Evolutionary conservation across 495 filamentous ascomycete species (phyloP).

Genomic region (Aspergillus leporis): DNA sequence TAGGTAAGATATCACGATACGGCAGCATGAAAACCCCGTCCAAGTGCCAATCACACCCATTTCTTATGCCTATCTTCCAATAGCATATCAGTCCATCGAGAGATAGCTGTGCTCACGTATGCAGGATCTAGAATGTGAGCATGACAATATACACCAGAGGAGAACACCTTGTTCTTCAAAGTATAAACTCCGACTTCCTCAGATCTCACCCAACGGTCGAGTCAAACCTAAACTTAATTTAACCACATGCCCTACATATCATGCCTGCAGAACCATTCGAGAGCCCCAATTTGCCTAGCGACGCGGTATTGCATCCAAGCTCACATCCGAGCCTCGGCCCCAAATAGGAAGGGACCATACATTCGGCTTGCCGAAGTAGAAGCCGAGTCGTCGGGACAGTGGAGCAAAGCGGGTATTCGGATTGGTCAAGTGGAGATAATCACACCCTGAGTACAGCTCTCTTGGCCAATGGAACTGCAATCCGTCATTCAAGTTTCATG

Average conservation of each 20-base stretch:
- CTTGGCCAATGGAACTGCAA: not conserved
- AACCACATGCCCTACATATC: not conserved
- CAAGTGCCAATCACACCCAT: no score
- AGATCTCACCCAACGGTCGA: not conserved
- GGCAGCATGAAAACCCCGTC: no score
- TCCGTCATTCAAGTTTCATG: not conserved
- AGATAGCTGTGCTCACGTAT: no score
- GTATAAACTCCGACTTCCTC: no score
- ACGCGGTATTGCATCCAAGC: not conserved
- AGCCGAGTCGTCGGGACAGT: not conserved
- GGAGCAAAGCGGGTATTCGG: not conserved
- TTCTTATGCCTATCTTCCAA: no score
- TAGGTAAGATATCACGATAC: no score
- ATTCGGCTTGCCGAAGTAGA: constrained; percentile 9
- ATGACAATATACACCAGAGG: no score
- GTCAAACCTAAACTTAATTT: not conserved
- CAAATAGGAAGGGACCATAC: not conserved
- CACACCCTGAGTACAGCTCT: not conserved
- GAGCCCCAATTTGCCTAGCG: not conserved
- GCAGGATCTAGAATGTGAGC: no score
- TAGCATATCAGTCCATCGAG: no score
- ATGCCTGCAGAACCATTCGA: not conserved
- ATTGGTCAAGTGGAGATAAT: not conserved
- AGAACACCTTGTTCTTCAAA: no score
- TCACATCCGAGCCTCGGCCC: not conserved